These are phyloP conservation scores for Talaromyces atroroseus DNA, from an alignment of 2,329 filamentous ascomycete species.

Conservation along the genomic window DNA sequence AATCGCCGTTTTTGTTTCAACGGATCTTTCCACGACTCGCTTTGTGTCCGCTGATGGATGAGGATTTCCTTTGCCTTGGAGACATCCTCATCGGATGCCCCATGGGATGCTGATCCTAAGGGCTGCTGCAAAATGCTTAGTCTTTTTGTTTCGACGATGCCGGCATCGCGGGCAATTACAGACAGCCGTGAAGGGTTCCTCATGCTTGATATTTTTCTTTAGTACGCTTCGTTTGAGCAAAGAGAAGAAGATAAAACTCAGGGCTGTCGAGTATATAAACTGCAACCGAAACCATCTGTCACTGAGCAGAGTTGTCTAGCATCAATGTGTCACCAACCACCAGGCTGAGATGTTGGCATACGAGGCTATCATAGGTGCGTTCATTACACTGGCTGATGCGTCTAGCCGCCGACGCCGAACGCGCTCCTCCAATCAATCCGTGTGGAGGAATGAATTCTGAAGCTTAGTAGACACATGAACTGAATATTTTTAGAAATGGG, in stretches of 20 bases:
- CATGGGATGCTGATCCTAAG: not conserved
- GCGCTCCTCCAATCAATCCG: not conserved
- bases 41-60: not conserved
- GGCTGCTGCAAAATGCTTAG: not conserved
- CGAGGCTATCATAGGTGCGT: not conserved
- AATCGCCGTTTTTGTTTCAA: slow-evolving; percentile 6
- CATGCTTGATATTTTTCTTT: not conserved
- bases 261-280: not conserved
- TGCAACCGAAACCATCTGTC: not conserved
- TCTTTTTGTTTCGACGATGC: not conserved
- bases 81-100: not conserved
- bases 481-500: no score
- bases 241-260: not conserved
- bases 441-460: not conserved
- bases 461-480: not conserved
- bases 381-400: not conserved
- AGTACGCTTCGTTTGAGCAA: not conserved
- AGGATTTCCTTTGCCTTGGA: slow-evolving; percentile 2
- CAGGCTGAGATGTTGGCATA: not conserved
- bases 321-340: not conserved
- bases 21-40: slow-evolving; percentile 1
- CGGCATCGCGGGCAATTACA: not conserved
- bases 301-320: not conserved
- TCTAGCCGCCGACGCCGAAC: not conserved
- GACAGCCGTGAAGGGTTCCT: not conserved